Base-by-base conservation (phyloP, 805 yeast genomes). In the Nakazawaea ambrosiae region DNA sequence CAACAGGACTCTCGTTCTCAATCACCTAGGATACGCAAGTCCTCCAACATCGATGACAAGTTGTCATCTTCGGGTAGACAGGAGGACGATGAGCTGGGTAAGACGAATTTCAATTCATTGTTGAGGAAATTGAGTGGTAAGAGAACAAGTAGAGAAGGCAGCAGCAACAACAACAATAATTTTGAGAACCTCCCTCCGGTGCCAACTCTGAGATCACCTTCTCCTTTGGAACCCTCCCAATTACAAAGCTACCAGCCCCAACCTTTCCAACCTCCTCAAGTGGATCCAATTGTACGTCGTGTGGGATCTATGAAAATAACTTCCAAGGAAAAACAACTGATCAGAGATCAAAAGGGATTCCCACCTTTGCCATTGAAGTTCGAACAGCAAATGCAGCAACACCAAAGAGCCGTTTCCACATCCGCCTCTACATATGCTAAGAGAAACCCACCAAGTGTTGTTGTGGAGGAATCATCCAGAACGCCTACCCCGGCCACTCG, bases 221-320 rank as follows among this genome's bases (percentile, higher is more conserved):
- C 33, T 6, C 41, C 41, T 12, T 24, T 10, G 17, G 36, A 33
- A 2, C 9, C 26, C 14, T 15, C 12, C 2, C 14, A 30, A 15
- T 11, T 33, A 5, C 25, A 32, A 11, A 7, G 28, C 2, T 37
- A 33, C 17, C 24, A 28, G 12, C 41, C 41, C 4, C 36, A 32
- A 23, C 10, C 31, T 9, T 11, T 20, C 3, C 39, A 23, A n/a
- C 9, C 25, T 15, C 32, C 40, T 20, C 31, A 20, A 6, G 38
- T 41, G 24, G 45, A 39, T 29, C 55, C 53, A 38, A 41, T 54
- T 31, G 70, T 74, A 33, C 78, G 78, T 49, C 70, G 81, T 48
- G 78, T 78, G 45, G 78, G 75, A 8, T 70, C 78, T 50, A 65
- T 74, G 71, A 74, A 70, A 49, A 68, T 74, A n/a, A 74, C 81